A percentile compares a stretch with the other conserved stretches of the same genome.
These are phyloP conservation scores for Quercus lobata DNA, from an alignment of 331 rosid genomes.

Conservation along the genomic window DNA sequence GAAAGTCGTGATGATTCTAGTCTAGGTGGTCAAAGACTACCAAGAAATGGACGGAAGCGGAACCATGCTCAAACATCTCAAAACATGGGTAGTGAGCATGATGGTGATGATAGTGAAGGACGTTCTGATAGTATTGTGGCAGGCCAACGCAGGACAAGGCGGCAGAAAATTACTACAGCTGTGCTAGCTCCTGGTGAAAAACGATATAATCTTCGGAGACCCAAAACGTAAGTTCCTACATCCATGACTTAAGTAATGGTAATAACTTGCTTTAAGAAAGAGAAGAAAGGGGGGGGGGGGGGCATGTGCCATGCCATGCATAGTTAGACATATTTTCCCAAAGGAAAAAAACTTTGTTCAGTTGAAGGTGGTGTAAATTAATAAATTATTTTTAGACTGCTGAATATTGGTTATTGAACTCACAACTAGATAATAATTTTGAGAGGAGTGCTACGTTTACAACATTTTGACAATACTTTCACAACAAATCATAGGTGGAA, in stretches of 20 bases:
- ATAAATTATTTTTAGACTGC: too few relatives aligned
- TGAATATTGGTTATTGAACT: background rate
- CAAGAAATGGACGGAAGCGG: slow-evolving; percentile 50
- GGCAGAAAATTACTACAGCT: slow-evolving; percentile 46
- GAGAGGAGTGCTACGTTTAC: too few relatives aligned
- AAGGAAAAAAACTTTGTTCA: too few relatives aligned
- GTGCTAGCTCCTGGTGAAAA: slow-evolving; percentile 52
- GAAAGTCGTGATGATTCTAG: slow-evolving; percentile 48
- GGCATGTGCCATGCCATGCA: too few relatives aligned
- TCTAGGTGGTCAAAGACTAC: slow-evolving; percentile 32
- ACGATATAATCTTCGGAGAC: slow-evolving; percentile 81
- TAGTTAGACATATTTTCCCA: too few relatives aligned
- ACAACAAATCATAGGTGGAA: too few relatives aligned
- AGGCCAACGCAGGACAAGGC: slow-evolving; percentile 60
- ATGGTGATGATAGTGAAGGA: slow-evolving; percentile 61
- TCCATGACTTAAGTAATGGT: background rate
- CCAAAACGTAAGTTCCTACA: slow-evolving; percentile 45
- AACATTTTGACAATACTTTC: too few relatives aligned
- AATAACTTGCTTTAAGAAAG: background rate
- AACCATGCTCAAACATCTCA: slow-evolving; percentile 62
- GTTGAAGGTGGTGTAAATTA: too few relatives aligned
- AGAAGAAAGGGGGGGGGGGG: background rate
- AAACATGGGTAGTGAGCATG: slow-evolving; percentile 46
- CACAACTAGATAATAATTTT: too few relatives aligned
- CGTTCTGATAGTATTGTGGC: slow-evolving; percentile 55